Conservation (phyloP, 805 yeast genomes). For the Scheffersomyces lignosus region DNA sequence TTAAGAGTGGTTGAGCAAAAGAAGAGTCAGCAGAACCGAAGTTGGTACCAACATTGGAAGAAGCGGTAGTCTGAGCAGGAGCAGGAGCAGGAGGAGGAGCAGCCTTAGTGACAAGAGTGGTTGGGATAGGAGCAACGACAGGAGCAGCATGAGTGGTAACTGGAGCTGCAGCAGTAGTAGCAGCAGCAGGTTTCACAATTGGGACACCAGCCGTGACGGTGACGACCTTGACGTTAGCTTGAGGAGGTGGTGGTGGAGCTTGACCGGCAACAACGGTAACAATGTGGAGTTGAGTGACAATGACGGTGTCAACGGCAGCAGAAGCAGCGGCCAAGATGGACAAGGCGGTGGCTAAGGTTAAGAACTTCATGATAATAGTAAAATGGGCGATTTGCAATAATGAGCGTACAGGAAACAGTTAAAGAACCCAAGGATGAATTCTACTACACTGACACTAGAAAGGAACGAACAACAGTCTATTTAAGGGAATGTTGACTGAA, state of each 20-base stretch:
- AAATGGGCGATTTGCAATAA: too few species aligned
- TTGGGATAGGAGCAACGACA: slow-evolving; percentile 9
- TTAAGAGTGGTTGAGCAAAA: slow-evolving; percentile 49
- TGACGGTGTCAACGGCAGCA: slow-evolving; percentile 26
- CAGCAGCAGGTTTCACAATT: slow-evolving; percentile 12
- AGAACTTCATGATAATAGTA: slow-evolving; percentile 18
- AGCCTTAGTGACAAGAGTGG: slow-evolving; percentile 13
- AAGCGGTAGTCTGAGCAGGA: slow-evolving; percentile 16
- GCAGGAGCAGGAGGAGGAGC: slow-evolving; percentile 12
- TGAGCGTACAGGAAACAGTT: too few species aligned
- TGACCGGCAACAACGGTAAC: slow-evolving; percentile 22
- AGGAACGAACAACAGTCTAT: too few species aligned
- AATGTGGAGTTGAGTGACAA: slow-evolving; percentile 27
- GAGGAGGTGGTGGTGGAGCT: slow-evolving; percentile 2
- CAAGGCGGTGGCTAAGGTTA: slow-evolving; percentile 19
- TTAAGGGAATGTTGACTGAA: too few species aligned
- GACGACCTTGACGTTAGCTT: slow-evolving; percentile 3
- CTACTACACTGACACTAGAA: too few species aligned
- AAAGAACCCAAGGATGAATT: too few species aligned
- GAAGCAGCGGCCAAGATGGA: slow-evolving; percentile 19
- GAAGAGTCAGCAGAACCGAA: slow-evolving; percentile 15
- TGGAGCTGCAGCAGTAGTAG: slow-evolving; percentile 10
- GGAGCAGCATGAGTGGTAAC: slow-evolving; percentile 1
- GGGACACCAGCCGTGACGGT: slow-evolving; percentile 11
- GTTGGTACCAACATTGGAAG: slow-evolving; percentile 12